These are phyloP conservation scores for Kondoa subrosea DNA, from an alignment of 768 basidiomycete genomes.

Conservation along the genomic window DNA sequence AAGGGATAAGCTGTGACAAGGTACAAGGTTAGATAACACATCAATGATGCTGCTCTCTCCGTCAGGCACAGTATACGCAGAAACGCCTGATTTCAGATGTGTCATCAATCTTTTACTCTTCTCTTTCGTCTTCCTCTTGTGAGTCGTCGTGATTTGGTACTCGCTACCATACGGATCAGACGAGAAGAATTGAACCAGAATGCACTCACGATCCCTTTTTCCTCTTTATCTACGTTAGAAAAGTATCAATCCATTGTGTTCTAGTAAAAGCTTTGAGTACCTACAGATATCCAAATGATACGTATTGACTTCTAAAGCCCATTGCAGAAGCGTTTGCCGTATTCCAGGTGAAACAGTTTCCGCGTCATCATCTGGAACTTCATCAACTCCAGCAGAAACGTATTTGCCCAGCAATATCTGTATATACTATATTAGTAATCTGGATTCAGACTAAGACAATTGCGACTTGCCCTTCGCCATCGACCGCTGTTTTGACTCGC, in stretches of 20 bases:
- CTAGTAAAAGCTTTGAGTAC: no score
- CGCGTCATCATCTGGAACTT: not conserved
- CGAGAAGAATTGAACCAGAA: not conserved
- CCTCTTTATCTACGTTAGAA: not conserved
- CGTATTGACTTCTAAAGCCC: slow-evolving; percentile 2
- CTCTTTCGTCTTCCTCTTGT: not conserved
- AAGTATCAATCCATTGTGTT: not conserved
- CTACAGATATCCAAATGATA: not conserved
- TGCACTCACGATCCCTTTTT: slow-evolving; percentile 1
- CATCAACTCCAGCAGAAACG: not conserved
- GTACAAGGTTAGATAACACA: no score
- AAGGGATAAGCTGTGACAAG: no score
- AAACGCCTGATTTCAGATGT: not conserved
- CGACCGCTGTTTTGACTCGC: not conserved
- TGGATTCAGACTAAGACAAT: not conserved
- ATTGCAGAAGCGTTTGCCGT: slow-evolving; percentile 7
- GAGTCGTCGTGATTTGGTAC: slow-evolving; percentile 2
- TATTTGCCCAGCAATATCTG: slow-evolving; percentile 7
- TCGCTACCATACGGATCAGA: not conserved
- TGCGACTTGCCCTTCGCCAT: not conserved
- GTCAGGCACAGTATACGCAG: not conserved
- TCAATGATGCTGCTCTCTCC: no score
- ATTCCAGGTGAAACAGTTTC: slow-evolving; percentile 1
- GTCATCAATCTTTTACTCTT: not conserved
- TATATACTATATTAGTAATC: not conserved